Evolutionary conservation across 352 stramenopile genomes (phyloP).

Genomic region (Globisporangium abappressorium): DNA sequence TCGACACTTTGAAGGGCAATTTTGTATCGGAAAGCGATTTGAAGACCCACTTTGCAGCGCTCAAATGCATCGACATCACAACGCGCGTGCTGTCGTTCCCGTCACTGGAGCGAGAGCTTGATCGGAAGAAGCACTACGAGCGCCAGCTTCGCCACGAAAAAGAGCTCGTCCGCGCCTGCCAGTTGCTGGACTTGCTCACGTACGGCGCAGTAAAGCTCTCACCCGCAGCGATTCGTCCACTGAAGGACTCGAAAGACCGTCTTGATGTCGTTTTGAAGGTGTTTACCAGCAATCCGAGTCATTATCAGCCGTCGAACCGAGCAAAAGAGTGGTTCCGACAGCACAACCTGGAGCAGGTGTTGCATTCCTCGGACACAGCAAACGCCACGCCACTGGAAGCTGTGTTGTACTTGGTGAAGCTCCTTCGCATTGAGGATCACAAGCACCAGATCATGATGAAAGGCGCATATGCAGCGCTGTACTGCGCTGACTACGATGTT

Average conservation of each 20-base stretch:
- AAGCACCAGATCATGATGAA: slow-evolving; percentile 57
- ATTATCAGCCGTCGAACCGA: slow-evolving; percentile 50
- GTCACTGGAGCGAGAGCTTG: slow-evolving; percentile 25
- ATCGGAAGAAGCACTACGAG: slow-evolving; percentile 26
- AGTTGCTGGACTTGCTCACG: slow-evolving; percentile 58
- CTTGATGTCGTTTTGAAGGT: slow-evolving; percentile 48
- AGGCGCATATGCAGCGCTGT: slow-evolving; percentile 61
- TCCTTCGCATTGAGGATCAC: slow-evolving; percentile 41
- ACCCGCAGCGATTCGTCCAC: slow-evolving; percentile 24
- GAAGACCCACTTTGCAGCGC: slow-evolving; percentile 27
- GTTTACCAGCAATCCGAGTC: slow-evolving; percentile 59
- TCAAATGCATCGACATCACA: slow-evolving; percentile 33
- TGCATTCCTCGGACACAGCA: not conserved
- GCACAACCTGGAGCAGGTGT: slow-evolving; percentile 18
- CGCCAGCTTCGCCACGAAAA: slow-evolving; percentile 28
- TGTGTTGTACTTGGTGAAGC: slow-evolving; percentile 45
- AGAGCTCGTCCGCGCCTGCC: slow-evolving; percentile 36
- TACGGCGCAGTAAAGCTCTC: slow-evolving; percentile 49
- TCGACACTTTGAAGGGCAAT: slow-evolving; percentile 30
- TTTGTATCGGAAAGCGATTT: slow-evolving; percentile 29
- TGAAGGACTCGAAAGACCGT: slow-evolving; percentile 20
- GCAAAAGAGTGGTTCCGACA: slow-evolving; percentile 41
- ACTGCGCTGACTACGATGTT: slow-evolving; percentile 65
- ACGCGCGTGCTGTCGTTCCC: slow-evolving; percentile 33
- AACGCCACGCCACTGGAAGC: slow-evolving; percentile 30